A percentile compares a stretch with the other conserved stretches of the same genome.
Conservation (phyloP, 805 yeast species). For the Candida qinlingensis region DNA sequence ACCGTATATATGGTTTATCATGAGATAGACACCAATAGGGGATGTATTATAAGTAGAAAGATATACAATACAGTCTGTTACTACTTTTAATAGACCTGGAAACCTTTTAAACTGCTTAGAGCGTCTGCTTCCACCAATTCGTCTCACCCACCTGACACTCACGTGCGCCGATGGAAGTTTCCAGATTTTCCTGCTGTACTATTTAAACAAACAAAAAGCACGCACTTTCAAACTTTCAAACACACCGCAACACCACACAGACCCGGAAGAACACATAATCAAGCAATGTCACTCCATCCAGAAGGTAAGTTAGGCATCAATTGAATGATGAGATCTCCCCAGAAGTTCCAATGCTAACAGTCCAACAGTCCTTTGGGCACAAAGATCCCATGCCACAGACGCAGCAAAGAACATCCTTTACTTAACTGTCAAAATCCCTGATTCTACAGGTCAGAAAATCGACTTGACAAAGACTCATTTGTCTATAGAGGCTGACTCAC, state of each 20-base stretch:
- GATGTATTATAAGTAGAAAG: not conserved
- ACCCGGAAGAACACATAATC: not conserved
- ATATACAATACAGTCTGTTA: too few species aligned
- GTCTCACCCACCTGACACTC: not conserved
- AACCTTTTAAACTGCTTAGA: too few species aligned
- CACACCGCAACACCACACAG: not conserved
- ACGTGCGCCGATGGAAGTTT: not conserved
- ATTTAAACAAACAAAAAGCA: not conserved
- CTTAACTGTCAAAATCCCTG: conserved; percentile 69
- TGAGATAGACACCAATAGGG: too few species aligned
- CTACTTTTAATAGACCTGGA: too few species aligned
- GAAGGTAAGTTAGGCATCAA: conserved; percentile 9
- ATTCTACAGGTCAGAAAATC: conserved; percentile 57
- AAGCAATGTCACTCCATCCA: conserved; percentile 8
- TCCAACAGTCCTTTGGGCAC: conserved; percentile 82
- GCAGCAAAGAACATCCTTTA: conserved; percentile 68
- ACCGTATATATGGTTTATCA: not conserved
- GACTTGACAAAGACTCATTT: conserved; percentile 53
- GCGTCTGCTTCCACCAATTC: too few species aligned
- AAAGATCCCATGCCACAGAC: conserved; percentile 78
- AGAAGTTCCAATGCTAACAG: conserved; percentile 15
- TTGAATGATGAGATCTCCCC: not conserved
- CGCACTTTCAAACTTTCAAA: not conserved
- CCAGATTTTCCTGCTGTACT: not conserved
- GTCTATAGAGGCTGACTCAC: conserved; percentile 47